These are phyloP conservation scores for Mucor lusitanicus DNA, from an alignment of 371 early-diverging fungal species.

Conservation along the genomic window DNA sequence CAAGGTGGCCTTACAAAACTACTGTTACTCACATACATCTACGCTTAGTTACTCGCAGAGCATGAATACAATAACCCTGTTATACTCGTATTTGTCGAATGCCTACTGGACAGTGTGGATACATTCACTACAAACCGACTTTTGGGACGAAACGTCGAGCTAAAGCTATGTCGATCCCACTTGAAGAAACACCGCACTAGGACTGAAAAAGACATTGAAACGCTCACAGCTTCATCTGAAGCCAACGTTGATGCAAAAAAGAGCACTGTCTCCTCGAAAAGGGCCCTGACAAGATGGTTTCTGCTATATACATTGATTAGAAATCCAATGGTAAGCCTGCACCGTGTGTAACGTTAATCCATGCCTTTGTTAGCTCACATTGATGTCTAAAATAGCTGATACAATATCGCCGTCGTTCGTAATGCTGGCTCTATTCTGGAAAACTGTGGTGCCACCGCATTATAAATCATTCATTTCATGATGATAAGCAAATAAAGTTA, in stretches of 20 bases:
- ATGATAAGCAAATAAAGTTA: background rate
- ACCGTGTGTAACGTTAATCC: background rate
- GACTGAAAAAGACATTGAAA: background rate
- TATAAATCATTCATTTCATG: background rate
- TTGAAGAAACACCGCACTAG: background rate
- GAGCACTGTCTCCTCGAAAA: background rate
- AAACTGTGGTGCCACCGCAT: background rate
- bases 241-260: background rate
- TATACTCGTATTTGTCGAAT: slow-evolving; percentile 39
- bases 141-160: background rate
- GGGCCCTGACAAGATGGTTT: slow-evolving; percentile 48
- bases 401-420: background rate
- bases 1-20: background rate
- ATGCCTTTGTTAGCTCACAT: background rate
- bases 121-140: background rate
- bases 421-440: background rate
- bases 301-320: slow-evolving; percentile 41
- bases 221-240: background rate
- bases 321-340: slow-evolving; percentile 40
- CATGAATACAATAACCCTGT: slow-evolving; percentile 54
- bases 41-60: slow-evolving; percentile 38
- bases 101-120: slow-evolving; percentile 22
- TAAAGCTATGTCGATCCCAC: background rate
- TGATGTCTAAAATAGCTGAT: background rate
- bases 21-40: background rate